Conservation (phyloP, 805 yeast genomes). For the Wickerhamiella kazuoi region DNA sequence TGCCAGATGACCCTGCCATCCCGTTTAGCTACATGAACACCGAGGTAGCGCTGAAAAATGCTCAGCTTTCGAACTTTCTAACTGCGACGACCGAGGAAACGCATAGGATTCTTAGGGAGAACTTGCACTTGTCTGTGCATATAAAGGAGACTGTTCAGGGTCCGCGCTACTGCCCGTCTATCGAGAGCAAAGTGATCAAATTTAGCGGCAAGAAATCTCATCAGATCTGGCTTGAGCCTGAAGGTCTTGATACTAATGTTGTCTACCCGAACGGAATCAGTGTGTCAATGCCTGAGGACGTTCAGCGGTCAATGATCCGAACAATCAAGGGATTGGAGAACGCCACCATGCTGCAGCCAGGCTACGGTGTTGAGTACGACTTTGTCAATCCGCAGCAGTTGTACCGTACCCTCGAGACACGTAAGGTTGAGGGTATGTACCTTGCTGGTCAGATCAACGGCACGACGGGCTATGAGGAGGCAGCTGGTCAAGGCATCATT, state of each 20-base stretch:
- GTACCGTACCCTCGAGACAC: constrained; percentile 61
- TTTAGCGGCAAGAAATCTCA: constrained; percentile 65
- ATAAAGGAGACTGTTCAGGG: constrained; percentile 89
- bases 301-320: constrained; percentile 56
- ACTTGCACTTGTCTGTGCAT: constrained; percentile 71
- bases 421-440: constrained; percentile 54
- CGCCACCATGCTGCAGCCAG: constrained; percentile 81
- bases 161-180: constrained; percentile 93
- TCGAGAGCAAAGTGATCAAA: constrained; percentile 72
- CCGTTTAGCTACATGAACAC: constrained; percentile 83
- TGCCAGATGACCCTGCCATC: constrained; percentile 67
- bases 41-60: constrained; percentile 35
- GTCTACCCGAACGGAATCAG: constrained; percentile 95
- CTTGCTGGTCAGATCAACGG: constrained; percentile 98
- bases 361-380: constrained; percentile 98
- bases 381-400: constrained; percentile 88
- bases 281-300: constrained; percentile 89
- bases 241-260: constrained; percentile 71
- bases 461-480: constrained; percentile 97
- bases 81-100: constrained; percentile 63
- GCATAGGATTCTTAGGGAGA: constrained; percentile 49
- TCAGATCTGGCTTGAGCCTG: constrained; percentile 90
- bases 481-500: constrained; percentile 87
- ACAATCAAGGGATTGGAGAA: constrained; percentile 79
- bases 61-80: constrained; percentile 53